These are phyloP conservation scores for Fusarium pseudoanthophilum DNA, from an alignment of 2,329 filamentous ascomycete species.

Conservation along the genomic window DNA sequence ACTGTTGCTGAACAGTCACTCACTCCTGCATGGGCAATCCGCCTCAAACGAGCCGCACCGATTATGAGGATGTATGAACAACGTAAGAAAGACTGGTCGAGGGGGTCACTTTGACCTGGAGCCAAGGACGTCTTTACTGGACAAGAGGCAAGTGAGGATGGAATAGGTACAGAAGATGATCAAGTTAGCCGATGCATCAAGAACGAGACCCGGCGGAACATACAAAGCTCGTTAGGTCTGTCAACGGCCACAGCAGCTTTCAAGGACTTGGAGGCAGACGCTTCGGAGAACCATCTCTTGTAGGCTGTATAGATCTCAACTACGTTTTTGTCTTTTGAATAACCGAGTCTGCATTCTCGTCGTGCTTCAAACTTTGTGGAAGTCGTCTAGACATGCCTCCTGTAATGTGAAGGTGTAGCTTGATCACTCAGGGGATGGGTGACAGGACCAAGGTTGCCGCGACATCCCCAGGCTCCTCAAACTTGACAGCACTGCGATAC, in stretches of 20 bases:
- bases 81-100: neutral
- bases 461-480: no score
- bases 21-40: no score
- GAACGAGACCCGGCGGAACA: neutral
- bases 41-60: neutral
- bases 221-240: no score
- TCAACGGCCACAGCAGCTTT: no score
- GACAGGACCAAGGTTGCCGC: neutral
- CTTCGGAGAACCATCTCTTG: fast-evolving
- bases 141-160: no score
- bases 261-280: neutral
- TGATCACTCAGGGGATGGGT: neutral
- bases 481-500: neutral
- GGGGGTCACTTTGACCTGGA: neutral
- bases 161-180: neutral
- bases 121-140: fast-evolving
- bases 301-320: neutral
- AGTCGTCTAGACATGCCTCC: no score
- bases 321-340: no score
- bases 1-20: no score
- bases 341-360: no score
- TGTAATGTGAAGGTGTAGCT: no score
- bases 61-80: neutral
- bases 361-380: no score
- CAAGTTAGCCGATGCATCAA: fast-evolving